phyloP scores from a whole-genome alignment of 1,139 yeast genomes.

The Suzukiozyma palmioleophila region DNA sequence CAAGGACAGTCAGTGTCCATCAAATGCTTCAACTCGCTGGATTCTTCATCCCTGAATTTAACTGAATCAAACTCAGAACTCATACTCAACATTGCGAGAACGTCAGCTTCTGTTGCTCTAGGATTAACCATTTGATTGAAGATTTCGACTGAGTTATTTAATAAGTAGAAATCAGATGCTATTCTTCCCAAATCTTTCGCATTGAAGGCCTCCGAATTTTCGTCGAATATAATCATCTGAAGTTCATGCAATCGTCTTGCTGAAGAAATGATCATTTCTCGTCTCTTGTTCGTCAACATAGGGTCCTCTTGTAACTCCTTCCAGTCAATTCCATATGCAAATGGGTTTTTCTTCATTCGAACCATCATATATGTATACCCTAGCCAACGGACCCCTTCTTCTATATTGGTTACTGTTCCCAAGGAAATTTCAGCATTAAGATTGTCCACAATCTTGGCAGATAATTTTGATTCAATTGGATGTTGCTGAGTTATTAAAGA shows the following conservation, averaged over 20 bases:
- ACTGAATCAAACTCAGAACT: slow-evolving; percentile 93
- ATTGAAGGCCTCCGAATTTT: slow-evolving; percentile 70
- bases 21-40: slow-evolving; percentile 61
- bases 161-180: slow-evolving; percentile 88
- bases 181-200: slow-evolving; percentile 90
- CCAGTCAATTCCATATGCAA: slow-evolving; percentile 92
- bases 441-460: slow-evolving; percentile 79
- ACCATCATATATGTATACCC: slow-evolving; percentile 95
- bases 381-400: slow-evolving; percentile 94
- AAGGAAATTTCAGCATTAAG: slow-evolving; percentile 93
- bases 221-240: slow-evolving; percentile 94
- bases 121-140: slow-evolving; percentile 86
- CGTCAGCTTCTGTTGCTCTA: slow-evolving; percentile 87
- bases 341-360: slow-evolving; percentile 91
- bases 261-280: slow-evolving; percentile 71
- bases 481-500: slow-evolving; percentile 89
- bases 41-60: slow-evolving; percentile 85
- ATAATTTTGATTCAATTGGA: slow-evolving; percentile 86
- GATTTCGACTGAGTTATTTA: slow-evolving; percentile 82
- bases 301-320: slow-evolving; percentile 82
- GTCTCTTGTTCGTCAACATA: slow-evolving; percentile 63
- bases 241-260: slow-evolving; percentile 77
- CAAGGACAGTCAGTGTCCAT: slow-evolving; percentile 66
- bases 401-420: slow-evolving; percentile 92
- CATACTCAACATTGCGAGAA: slow-evolving; percentile 83